phyloP scores from a whole-genome alignment of 228 moss, liverwort and hornwort genomes.

The Sphagnum magellanicum region DNA sequence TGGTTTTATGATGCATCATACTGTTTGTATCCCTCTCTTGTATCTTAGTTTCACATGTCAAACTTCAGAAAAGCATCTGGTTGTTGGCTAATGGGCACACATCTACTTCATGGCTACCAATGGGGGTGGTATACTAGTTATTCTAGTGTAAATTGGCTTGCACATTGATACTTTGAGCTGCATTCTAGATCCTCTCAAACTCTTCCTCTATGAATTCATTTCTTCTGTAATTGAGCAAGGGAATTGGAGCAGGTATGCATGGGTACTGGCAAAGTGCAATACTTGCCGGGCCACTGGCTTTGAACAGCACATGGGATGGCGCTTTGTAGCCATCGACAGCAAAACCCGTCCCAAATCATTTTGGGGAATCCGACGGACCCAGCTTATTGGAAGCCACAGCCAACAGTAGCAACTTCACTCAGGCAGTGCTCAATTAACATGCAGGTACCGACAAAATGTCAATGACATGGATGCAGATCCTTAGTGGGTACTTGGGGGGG shows the following conservation, averaged over 20 bases:
- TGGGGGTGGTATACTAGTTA: neutral
- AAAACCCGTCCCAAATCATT: constrained; percentile 74
- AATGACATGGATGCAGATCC: too few species aligned
- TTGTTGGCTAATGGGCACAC: neutral
- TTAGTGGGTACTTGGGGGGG: too few species aligned
- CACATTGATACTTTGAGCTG: neutral
- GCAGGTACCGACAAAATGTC: too few species aligned
- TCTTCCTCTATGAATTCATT: neutral
- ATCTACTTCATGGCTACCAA: too few species aligned
- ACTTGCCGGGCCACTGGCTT: constrained; percentile 32
- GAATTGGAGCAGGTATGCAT: constrained; percentile 58
- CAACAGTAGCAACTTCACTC: too few species aligned
- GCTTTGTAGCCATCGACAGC: constrained; percentile 69
- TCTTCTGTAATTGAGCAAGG: neutral
- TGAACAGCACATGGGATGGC: constrained; percentile 97
- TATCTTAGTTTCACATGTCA: too few species aligned
- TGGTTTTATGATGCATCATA: neutral
- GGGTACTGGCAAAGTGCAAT: constrained; percentile 84
- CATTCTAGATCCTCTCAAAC: neutral
- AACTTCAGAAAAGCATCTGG: neutral
- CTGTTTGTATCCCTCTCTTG: neutral
- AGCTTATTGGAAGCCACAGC: constrained; percentile 37
- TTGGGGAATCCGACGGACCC: constrained; percentile 91
- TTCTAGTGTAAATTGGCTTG: neutral
- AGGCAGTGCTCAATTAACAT: too few species aligned